A percentile compares a stretch with the other conserved stretches of the same genome.
Conservation (phyloP, 495 filamentous ascomycete genomes). For the Podospora conica region DNA sequence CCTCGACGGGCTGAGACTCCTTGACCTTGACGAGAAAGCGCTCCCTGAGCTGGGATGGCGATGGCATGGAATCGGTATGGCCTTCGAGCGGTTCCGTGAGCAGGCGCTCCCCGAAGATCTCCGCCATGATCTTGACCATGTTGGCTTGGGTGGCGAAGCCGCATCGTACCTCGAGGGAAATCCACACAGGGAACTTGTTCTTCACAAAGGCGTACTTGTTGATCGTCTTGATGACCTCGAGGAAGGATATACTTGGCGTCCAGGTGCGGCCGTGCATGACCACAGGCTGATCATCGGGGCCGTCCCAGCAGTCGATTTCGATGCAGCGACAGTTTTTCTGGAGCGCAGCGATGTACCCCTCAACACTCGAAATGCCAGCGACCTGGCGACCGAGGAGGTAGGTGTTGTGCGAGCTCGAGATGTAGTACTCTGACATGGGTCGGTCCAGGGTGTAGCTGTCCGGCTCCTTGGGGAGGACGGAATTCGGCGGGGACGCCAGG, state of each 20-base stretch:
- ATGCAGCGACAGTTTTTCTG: constrained; percentile 87
- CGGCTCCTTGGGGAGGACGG: constrained; percentile 51
- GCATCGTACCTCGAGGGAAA: constrained; percentile 96
- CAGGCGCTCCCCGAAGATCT: constrained; percentile 70
- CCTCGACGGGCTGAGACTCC: constrained; percentile 43
- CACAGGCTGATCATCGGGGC: constrained; percentile 72
- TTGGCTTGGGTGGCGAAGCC: constrained; percentile 69
- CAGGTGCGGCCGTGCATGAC: constrained; percentile 88
- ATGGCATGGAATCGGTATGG: constrained; percentile 61
- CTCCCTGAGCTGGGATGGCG: constrained; percentile 75
- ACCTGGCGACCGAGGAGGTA: constrained; percentile 91
- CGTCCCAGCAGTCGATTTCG: constrained; percentile 98
- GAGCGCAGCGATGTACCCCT: constrained; percentile 89
- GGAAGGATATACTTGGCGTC: constrained; percentile 79
- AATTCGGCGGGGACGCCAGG: constrained; percentile 68
- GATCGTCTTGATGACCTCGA: constrained; percentile 85
- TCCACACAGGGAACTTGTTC: constrained; percentile 76
- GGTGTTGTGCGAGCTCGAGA: constrained; percentile 97
- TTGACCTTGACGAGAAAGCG: constrained; percentile 94
- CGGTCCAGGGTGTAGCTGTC: constrained; percentile 60
- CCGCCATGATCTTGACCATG: constrained; percentile 89
- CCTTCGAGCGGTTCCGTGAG: constrained; percentile 66
- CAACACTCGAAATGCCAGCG: constrained; percentile 79
- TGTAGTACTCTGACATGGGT: constrained; percentile 95
- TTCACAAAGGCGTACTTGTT: constrained; percentile 85